Evolutionary conservation across 2,329 filamentous ascomycete species (phyloP), one percentile per base, ranked within the genome.

Genomic region (Monilinia fructicola): DNA sequence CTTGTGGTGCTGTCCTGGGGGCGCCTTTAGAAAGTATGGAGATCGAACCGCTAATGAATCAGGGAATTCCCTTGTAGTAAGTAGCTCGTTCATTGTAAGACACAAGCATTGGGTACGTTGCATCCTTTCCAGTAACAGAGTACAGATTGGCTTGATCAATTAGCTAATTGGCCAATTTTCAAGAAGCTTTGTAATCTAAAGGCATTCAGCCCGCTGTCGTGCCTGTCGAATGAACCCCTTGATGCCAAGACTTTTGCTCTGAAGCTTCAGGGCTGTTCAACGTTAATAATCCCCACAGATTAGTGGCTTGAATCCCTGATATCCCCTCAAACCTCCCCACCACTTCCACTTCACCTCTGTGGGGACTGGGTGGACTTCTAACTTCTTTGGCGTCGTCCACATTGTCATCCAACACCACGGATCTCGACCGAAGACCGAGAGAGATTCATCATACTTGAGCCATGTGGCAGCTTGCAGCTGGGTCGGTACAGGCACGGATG

Each of bases 291-390:
- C 58, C 58, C 58, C 58, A 61, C 58, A 61, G 23, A 50, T 40
- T 52, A 52, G 58, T 16, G 55, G 21, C 11, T 26, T 52, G n/a
- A 50, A 40, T 21, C 44, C 58, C 31, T 40, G 28, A 50, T 31
- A 40, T 50, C 58, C 28, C 58, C 58, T 61, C 58, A 61, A 61
- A 35, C 16, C 11, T 26, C 48, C 44, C 58, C 44, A 50, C 58
- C n/a, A 31, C 28, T 60, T 60, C 56, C 42, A 60, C 56, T 61
- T 40, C 42, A 48, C 28, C n/a, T 48, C 42, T 48, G 26, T 59
- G 56, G 56, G 56, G 56, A 46, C 40, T 42, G 40, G 40, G 12
- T 42, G 40, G 40, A 42, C 58, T 40, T 35, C 9, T 12, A 48
- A 28, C 28, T 50, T 42, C 44, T 35, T 21, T 60, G 35, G 23